These are phyloP conservation scores for Geotrichum klebahnii DNA, from an alignment of 1,139 yeast genomes.

Conservation along the genomic window DNA sequence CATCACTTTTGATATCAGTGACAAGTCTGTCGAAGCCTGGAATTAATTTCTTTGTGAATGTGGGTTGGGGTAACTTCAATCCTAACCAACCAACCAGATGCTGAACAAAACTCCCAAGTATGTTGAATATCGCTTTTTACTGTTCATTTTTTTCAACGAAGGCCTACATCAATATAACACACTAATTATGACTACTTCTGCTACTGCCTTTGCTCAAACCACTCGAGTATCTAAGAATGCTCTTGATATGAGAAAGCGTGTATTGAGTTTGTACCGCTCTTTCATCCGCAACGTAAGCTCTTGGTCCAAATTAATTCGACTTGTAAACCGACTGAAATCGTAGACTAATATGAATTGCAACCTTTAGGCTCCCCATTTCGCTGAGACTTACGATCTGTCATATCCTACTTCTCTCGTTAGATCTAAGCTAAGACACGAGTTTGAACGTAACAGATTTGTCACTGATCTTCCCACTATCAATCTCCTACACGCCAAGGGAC, in stretches of 20 bases:
- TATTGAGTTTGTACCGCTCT: slow-evolving; percentile 67
- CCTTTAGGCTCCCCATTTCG: slow-evolving; percentile 42
- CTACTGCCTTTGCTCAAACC: slow-evolving; percentile 78
- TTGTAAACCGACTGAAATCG: too few species aligned
- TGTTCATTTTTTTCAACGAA: not conserved
- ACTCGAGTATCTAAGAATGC: slow-evolving; percentile 63
- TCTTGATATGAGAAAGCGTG: slow-evolving; percentile 61
- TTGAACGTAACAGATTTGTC: slow-evolving; percentile 78
- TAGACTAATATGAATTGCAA: not conserved
- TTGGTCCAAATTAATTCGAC: not conserved
- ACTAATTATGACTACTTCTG: slow-evolving; percentile 52
- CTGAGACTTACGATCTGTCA: slow-evolving; percentile 71
- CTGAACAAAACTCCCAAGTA: not conserved
- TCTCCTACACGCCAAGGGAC: slow-evolving; percentile 73
- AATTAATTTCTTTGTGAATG: too few species aligned
- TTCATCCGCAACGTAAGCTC: slow-evolving; percentile 52
- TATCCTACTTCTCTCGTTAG: slow-evolving; percentile 78
- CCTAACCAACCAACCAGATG: not conserved
- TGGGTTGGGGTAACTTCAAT: not conserved
- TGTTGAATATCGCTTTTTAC: not conserved
- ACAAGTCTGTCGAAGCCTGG: too few species aligned
- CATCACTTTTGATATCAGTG: too few species aligned
- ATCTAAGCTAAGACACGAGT: slow-evolving; percentile 84
- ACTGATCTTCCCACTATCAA: slow-evolving; percentile 62
- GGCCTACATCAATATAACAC: not conserved